Percentiles rank a stretch among this genome's conserved stretches.
These are phyloP conservation scores for Angomonas ambiguus DNA, from an alignment of 208 protist genomes.

Conservation along the genomic window DNA sequence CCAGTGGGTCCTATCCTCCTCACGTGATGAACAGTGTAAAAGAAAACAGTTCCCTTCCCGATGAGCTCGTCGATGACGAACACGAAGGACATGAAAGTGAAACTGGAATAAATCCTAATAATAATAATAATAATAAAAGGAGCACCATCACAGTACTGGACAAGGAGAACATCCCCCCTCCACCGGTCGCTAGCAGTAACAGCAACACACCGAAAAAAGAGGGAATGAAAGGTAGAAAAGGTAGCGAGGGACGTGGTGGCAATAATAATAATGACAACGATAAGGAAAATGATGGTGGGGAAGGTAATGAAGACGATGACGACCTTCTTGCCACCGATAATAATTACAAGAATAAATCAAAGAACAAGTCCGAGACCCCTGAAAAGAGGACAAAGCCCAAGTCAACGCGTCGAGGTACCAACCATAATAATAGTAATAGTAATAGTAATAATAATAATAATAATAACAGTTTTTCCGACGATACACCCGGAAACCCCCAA, in stretches of 20 bases:
- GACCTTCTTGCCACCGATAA: too few relatives aligned
- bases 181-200: not conserved
- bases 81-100: not conserved
- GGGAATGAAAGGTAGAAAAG: too few relatives aligned
- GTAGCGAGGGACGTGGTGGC: too few relatives aligned
- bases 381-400: too few relatives aligned
- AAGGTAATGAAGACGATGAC: too few relatives aligned
- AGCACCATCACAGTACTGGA: not conserved
- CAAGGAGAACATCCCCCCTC: not conserved
- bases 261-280: not conserved
- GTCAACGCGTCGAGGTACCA: too few relatives aligned
- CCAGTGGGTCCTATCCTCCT: not conserved
- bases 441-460: slow-evolving; percentile 1
- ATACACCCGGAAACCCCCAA: slow-evolving; percentile 43
- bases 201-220: slow-evolving; percentile 17
- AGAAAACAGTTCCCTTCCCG: too few relatives aligned
- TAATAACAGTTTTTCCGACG: slow-evolving; percentile 8
- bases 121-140: slow-evolving; percentile 1
- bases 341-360: not conserved
- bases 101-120: not conserved
- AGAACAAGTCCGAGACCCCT: too few relatives aligned
- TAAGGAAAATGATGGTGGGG: not conserved
- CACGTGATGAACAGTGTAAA: too few relatives aligned
- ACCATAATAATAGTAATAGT: not conserved
- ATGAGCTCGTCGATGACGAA: not conserved